Evolutionary conservation across 1,139 yeast genomes (phyloP).

Genomic region (Pichia terricola): DNA sequence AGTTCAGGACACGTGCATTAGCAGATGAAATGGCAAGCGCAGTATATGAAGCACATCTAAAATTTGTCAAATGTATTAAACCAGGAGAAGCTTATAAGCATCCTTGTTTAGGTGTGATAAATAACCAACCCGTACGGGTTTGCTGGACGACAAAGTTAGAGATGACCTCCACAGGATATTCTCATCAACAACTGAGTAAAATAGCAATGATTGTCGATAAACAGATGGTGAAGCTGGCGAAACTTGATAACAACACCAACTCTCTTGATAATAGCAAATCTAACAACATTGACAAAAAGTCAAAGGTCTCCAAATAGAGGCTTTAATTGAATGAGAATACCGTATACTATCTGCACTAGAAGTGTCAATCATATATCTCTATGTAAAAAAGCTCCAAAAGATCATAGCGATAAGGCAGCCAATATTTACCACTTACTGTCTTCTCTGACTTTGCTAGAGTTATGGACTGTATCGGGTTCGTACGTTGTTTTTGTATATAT

Average conservation of each 20-base stretch:
- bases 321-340: too few relatives aligned
- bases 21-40: constrained; percentile 48
- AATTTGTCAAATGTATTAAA: neutral
- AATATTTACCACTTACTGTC: too few relatives aligned
- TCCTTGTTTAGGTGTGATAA: constrained; percentile 32
- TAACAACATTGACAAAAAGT: too few relatives aligned
- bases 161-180: constrained; percentile 35
- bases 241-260: constrained; percentile 18
- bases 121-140: constrained; percentile 45
- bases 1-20: constrained; percentile 36
- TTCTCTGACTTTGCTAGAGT: too few relatives aligned
- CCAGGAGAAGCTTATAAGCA: constrained; percentile 13
- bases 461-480: too few relatives aligned
- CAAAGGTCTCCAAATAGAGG: too few relatives aligned
- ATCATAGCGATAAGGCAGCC: too few relatives aligned
- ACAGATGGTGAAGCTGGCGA: constrained; percentile 47
- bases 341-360: too few relatives aligned
- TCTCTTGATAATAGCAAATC: too few relatives aligned
- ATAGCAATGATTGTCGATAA: constrained; percentile 47
- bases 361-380: too few relatives aligned
- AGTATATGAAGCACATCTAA: constrained; percentile 15
- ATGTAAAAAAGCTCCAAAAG: too few relatives aligned
- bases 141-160: constrained; percentile 60
- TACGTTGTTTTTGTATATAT: too few relatives aligned
- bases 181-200: constrained; percentile 24